Conservation (phyloP, 139 green algal genomes). For the Chlamydomonas sphaeroides region DNA sequence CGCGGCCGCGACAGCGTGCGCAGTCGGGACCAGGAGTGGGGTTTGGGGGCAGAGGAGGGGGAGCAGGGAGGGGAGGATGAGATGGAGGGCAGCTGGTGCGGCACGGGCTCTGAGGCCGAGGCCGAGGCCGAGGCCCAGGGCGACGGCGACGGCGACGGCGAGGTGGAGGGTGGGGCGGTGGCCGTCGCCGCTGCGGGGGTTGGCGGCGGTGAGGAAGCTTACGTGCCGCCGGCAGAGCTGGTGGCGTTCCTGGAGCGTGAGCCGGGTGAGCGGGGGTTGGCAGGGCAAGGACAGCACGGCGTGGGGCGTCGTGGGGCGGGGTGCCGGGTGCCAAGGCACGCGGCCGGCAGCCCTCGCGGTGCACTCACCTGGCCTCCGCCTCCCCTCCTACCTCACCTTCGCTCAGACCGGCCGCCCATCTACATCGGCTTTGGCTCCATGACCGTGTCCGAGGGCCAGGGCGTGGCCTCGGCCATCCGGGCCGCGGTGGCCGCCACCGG, state of each 20-base stretch:
- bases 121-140: not conserved
- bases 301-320: no score
- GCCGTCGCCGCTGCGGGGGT: not conserved
- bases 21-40: not conserved
- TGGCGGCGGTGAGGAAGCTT: not conserved
- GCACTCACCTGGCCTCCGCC: no score
- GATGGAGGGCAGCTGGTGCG: not conserved
- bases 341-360: no score
- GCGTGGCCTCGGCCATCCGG: slow-evolving; percentile 51
- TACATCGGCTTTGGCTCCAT: slow-evolving; percentile 58
- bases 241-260: slow-evolving; percentile 26
- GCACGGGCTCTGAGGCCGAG: not conserved
- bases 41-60: no score
- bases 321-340: no score
- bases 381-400: not conserved
- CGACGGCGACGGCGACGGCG: not conserved
- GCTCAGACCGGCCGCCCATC: slow-evolving; percentile 14
- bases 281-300: no score
- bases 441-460: slow-evolving; percentile 42
- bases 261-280: not conserved
- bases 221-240: not conserved
- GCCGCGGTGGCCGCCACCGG: slow-evolving; percentile 17
- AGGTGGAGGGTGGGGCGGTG: not conserved
- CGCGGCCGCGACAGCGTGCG: not conserved
- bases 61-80: no score